Evolutionary conservation across 345 rosid genomes (phyloP), one percentile per base, ranked within the genome.

Genomic region (Ceriops decandra): DNA sequence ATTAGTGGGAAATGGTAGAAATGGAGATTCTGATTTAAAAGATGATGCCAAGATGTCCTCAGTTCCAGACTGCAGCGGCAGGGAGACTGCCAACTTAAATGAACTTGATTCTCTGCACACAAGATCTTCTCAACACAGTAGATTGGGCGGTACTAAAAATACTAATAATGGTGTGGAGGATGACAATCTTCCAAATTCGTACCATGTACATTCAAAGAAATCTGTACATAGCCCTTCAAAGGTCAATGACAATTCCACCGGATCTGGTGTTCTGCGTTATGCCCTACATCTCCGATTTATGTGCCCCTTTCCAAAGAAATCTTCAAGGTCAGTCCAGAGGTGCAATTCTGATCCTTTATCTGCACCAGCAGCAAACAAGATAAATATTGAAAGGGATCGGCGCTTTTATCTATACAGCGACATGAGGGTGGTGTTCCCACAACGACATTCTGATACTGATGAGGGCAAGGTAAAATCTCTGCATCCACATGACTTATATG

Each of bases 361-460:
- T 15, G 62, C 47, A n/a, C 76, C 76, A 28, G 56, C 36, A 27
- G 57, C 36, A 67, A 60, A 28, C 67, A 67, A 67, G 21, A 30
- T 60, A 62, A 52, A 61, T 17, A 52, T 53, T 63, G 85, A 78
- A 15, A 85, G 71, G n/a, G 84, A 88, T 27, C 77, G 91, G 63
- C 88, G 89, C 38, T 93, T 93, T 82, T 93, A 89, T 74, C 74
- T 93, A 56, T 89, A 87, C 78, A 89, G 86, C 49, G 90, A 93
- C 63, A 68, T 93, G 85, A 90, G 93, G 82, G 97, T 85, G 4
- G 92, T 93, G 60, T 90, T 93, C 76, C 96, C 97, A 38, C 98
- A 88, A 66, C 96, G 96, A 64, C 98, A 93, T 83, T 84, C 96
- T 19, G 98, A 93, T 72, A 67, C 91, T n/a, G 98, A 93, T 52